Base-by-base conservation (phyloP, 2,329 filamentous ascomycete species). In the Trichoderma atrobrunneum region DNA sequence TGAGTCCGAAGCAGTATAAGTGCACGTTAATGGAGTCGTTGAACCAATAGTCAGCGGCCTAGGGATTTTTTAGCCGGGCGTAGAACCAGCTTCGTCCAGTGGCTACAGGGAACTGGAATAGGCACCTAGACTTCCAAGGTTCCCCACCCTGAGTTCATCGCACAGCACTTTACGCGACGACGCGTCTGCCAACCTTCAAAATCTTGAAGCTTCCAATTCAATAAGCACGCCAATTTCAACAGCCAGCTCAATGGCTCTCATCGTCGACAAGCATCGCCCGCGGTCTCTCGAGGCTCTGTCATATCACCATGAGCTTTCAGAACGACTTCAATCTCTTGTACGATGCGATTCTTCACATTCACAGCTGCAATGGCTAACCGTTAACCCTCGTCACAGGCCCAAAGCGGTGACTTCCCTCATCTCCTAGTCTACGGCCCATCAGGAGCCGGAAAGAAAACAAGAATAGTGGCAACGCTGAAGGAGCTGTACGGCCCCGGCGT, bases 361-460 rank as follows among this genome's bases (percentile, higher is more conserved):
- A 12, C 54, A 12, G 34, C 54, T 21, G 12, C 65, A 68, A 14
- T 7, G 32, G 10, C 43, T 43, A 28, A 67, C 11, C 28, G 7
- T 10, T 51, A 51, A 48, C 7, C 66, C 32, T 54, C 51, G n/a
- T 59, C 70, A 73, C 77, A 97, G 95, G 96, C 96, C 70, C 93
- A 97, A 88, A 97, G 93, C 83, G 94, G 95, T 77, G 97, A 99
- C 82, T 99, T 99, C 80, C 96, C 96, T 64, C 97, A 99, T 84
- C 90, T 99, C 61, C 92, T 99, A 74, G 93, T 99, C 75, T 99
- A 98, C 80, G 96, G 96, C 0, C 96, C 96, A 1, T 98, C 95
- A 0, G 96, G 96, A 39, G 96, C 96, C 6, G 96, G 96, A 76
- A 99, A 99, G 83, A 99, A 99, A 84, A 99, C 96, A 1, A 91